Conservation (phyloP, 257 asterid species). For the Fraxinus americana region DNA sequence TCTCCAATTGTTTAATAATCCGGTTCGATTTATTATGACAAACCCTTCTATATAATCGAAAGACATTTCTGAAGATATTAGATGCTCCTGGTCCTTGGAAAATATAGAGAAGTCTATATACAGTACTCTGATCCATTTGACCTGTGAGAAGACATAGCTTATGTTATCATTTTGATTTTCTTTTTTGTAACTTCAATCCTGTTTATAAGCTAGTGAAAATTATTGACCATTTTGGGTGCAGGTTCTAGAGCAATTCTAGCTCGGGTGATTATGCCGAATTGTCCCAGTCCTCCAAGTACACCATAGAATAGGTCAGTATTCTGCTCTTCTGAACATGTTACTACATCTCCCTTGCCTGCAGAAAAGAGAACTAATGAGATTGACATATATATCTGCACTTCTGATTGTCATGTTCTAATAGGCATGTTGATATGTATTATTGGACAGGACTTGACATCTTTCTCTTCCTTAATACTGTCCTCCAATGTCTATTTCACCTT, state of each 20-base stretch:
- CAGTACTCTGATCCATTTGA: constrained; percentile 55
- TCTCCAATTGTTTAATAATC: constrained; percentile 47
- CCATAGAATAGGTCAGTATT: constrained; percentile 50
- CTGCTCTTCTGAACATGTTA: constrained; percentile 44
- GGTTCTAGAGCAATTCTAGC: constrained; percentile 51
- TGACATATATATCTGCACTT: background rate
- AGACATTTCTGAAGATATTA: constrained; percentile 40
- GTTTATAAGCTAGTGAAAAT: background rate
- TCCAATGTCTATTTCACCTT: too few species aligned
- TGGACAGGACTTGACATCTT: too few species aligned
- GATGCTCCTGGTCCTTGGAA: constrained; percentile 47
- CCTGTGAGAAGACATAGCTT: constrained; percentile 30
- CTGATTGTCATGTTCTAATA: background rate
- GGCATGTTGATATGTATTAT: too few species aligned
- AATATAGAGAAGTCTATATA: constrained; percentile 45
- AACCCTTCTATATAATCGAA: constrained; percentile 54
- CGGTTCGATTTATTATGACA: constrained; percentile 44
- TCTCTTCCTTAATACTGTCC: too few species aligned
- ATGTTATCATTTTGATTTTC: background rate
- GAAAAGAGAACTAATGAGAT: background rate
- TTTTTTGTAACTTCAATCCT: background rate
- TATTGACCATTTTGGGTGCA: constrained; percentile 41
- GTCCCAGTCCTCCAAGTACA: constrained; percentile 55
- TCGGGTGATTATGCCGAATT: constrained; percentile 50
- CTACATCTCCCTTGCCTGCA: constrained; percentile 48